phyloP scores from a whole-genome alignment of 1,284 basidiomycete genomes.

The Polyporus tsugae region DNA sequence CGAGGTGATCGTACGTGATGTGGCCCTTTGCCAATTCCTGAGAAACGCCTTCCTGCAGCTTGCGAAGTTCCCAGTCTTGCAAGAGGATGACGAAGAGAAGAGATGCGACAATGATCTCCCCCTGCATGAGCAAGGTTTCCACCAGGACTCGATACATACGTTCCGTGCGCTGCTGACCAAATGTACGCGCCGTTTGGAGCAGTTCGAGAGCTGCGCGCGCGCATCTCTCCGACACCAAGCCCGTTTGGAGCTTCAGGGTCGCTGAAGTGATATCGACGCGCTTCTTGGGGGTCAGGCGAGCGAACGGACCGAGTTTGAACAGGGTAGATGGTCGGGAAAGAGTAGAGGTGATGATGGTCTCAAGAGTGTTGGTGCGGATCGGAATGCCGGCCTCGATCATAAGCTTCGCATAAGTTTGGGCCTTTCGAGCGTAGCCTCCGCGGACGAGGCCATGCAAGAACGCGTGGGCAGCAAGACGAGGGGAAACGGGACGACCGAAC shows the following conservation, averaged over 20 bases:
- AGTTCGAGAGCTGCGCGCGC: conserved; percentile 62
- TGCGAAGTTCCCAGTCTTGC: conserved; percentile 64
- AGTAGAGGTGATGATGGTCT: conserved; percentile 52
- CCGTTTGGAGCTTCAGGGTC: conserved; percentile 37
- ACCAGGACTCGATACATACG: conserved; percentile 69
- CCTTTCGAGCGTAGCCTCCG: conserved; percentile 54
- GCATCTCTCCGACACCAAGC: conserved; percentile 43
- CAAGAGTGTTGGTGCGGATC: conserved; percentile 56
- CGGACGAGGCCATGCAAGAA: conserved; percentile 72
- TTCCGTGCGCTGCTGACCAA: conserved; percentile 60
- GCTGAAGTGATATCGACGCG: conserved; percentile 17
- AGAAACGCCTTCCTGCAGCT: conserved; percentile 11
- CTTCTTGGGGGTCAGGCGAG: conserved; percentile 21
- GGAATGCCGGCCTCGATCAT: conserved; percentile 62
- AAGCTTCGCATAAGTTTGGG: conserved; percentile 54
- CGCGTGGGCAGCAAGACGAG: conserved; percentile 65
- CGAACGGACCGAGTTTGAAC: conserved; percentile 27
- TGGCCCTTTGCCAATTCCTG: conserved; percentile 11
- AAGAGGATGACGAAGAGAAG: conserved; percentile 72
- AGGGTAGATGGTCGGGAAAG: conserved; percentile 28
- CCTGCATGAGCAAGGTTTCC: conserved; percentile 71
- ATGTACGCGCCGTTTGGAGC: conserved; percentile 59
- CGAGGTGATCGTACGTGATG: conserved; percentile 18
- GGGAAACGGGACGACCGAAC: conserved; percentile 59
- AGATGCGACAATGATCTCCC: conserved; percentile 77